These are phyloP conservation scores for Periconia sp. DNA, from an alignment of 2,329 filamentous ascomycete genomes.

Conservation along the genomic window DNA sequence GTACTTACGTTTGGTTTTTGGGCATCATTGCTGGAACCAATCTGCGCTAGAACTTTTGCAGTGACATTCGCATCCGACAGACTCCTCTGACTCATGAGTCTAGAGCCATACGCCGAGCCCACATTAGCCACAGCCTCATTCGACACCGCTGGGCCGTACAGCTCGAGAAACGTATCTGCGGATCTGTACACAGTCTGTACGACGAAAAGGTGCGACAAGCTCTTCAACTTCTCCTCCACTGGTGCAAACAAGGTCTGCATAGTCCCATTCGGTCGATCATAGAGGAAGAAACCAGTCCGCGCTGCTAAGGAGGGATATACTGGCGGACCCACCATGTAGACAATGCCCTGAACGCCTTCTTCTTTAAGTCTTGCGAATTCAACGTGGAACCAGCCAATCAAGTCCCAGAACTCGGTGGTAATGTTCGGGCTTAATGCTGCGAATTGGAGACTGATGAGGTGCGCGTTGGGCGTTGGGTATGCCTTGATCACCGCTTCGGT, in stretches of 20 bases:
- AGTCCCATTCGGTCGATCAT: constrained; percentile 23
- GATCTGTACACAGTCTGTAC: constrained; percentile 12
- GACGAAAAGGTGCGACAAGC: too few species aligned
- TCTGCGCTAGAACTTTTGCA: constrained; percentile 15
- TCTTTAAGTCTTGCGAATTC: constrained; percentile 26
- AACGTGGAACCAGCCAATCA: constrained; percentile 23
- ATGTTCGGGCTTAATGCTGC: constrained; percentile 7
- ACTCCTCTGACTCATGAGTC: constrained; percentile 22
- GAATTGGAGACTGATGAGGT: constrained; percentile 18
- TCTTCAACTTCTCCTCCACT: constrained; percentile 15
- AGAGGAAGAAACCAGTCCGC: constrained; percentile 23
- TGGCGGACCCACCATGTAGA: constrained; percentile 25
- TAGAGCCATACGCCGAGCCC: constrained; percentile 21
- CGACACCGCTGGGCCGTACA: too few species aligned
- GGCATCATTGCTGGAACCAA: constrained; percentile 15
- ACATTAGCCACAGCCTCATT: constrained; percentile 26
- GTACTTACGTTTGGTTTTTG: too few species aligned
- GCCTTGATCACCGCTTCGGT: constrained; percentile 21
- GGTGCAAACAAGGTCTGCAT: too few species aligned
- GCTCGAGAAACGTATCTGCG: too few species aligned
- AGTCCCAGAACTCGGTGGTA: constrained; percentile 17
- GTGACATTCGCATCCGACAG: constrained; percentile 15
- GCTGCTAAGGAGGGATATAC: constrained; percentile 9
- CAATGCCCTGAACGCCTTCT: constrained; percentile 32
- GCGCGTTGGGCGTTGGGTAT: constrained; percentile 33